Conservation (phyloP, 139 green algal genomes). For the Mychonastes homosphaera region DNA sequence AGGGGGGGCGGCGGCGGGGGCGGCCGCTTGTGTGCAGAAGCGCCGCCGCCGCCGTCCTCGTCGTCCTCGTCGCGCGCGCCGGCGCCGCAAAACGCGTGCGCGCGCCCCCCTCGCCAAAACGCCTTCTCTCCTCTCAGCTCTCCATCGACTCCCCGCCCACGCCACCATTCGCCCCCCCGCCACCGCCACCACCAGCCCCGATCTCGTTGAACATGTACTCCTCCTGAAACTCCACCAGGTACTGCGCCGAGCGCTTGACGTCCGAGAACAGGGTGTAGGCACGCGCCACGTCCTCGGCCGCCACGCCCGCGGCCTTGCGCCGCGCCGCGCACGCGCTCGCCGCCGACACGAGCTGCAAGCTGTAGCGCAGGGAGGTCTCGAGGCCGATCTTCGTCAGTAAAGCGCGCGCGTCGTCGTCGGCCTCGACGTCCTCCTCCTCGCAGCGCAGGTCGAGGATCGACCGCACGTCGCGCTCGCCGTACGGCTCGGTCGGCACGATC, state of each 20-base stretch:
- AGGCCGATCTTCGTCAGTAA: constrained; percentile 93
- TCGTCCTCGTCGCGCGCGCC: no score
- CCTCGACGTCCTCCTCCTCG: constrained; percentile 92
- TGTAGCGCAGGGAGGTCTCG: constrained; percentile 91
- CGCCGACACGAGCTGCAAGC: constrained; percentile 93
- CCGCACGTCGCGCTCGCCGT: constrained; percentile 86
- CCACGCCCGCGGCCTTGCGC: constrained; percentile 66
- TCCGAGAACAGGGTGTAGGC: constrained; percentile 97
- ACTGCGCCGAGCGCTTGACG: constrained; percentile 82
- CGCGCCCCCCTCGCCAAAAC: no score
- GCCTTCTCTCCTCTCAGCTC: no score
- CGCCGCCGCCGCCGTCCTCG: no score
- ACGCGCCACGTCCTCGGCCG: constrained; percentile 85
- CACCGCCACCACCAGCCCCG: constrained; percentile 32
- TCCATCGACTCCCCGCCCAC: constrained; percentile 3
- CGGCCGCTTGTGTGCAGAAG: no score
- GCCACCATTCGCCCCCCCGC: constrained; percentile 20
- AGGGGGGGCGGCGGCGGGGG: no score
- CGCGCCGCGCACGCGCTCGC: constrained; percentile 30
- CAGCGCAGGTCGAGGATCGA: constrained; percentile 91
- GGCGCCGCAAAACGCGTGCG: no score
- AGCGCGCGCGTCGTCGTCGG: constrained; percentile 83
- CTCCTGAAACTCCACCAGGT: constrained; percentile 87
- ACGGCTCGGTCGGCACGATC: constrained; percentile 94
- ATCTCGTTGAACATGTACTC: constrained; percentile 99